Base-by-base conservation (phyloP, 495 filamentous ascomycete species). In the Podospora fimiseda region DNA sequence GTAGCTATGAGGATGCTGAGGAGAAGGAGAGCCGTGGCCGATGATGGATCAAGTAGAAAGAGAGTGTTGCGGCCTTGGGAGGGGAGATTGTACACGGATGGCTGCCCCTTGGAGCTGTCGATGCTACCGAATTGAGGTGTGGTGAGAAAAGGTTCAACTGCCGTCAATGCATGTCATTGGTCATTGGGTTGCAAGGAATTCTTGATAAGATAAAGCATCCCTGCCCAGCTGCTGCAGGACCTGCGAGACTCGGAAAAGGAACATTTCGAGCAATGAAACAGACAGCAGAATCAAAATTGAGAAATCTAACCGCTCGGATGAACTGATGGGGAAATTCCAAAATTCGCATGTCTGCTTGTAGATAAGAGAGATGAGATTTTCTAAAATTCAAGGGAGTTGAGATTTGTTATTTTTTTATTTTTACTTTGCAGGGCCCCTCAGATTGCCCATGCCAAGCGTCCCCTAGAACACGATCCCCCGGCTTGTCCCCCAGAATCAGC, bases 81-180 rank as follows among this genome's bases (percentile, higher is more conserved):
- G n/a, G 43, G 57, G 6, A 59, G 57, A 16, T 52, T 59, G 48
- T 59, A 59, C 27, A 11, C 27, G 5, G 27, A 6, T 33, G 27
- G 27, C 6, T 51, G n/a, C 24, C 46, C 22, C 33, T 39, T 18
- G 53, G 42, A 14, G 19, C n/a, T n/a, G n/a, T n/a, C n/a, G n/a
- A n/a, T n/a, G n/a, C n/a, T n/a, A n/a, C n/a, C n/a, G n/a, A n/a
- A n/a, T n/a, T n/a, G n/a, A n/a, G n/a, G n/a, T n/a, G n/a, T n/a
- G n/a, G n/a, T n/a, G n/a, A n/a, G n/a, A n/a, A n/a, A n/a, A n/a
- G n/a, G n/a, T n/a, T n/a, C n/a, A n/a, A n/a, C n/a, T n/a, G n/a
- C n/a, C n/a, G n/a, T n/a, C n/a, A n/a, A n/a, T n/a, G n/a, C n/a
- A n/a, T n/a, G n/a, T n/a, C n/a, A n/a, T n/a, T n/a, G n/a, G n/a